Percentiles rank a stretch among this genome's conserved stretches.
phyloP scores from a whole-genome alignment of 2,329 filamentous ascomycete genomes.

The Alternaria ventricosa region DNA sequence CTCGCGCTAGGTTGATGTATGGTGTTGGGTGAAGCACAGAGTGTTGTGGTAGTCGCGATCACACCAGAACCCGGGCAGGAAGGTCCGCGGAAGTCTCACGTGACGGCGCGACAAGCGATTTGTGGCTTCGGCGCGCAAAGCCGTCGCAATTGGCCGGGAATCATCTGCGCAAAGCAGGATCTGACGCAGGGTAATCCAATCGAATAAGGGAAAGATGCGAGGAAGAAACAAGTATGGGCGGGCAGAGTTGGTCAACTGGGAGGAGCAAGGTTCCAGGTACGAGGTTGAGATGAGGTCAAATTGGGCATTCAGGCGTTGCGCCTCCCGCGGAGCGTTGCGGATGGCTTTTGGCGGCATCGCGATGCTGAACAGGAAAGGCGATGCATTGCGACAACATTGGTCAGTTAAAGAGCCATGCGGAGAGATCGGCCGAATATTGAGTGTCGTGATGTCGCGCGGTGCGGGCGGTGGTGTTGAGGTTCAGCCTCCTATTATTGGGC shows the following conservation, averaged over 20 bases:
- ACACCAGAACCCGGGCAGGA: neutral
- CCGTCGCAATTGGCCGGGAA: neutral
- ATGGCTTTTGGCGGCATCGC: neutral
- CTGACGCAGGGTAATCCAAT: neutral
- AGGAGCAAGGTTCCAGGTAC: neutral
- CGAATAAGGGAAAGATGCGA: neutral
- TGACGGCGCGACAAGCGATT: constrained; percentile 10
- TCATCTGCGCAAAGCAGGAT: neutral
- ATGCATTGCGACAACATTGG: neutral
- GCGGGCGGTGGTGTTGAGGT: constrained; percentile 16
- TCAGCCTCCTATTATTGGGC: constrained; percentile 34
- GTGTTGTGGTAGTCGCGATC: neutral
- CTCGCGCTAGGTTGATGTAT: neutral
- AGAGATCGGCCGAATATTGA: neutral
- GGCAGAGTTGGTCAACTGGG: neutral
- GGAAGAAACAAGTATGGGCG: neutral
- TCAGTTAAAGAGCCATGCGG: neutral
- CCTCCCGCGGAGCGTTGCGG: constrained; percentile 5
- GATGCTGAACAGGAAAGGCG: neutral
- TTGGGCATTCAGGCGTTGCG: neutral
- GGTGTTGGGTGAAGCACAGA: too few species aligned
- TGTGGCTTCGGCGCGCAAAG: constrained; percentile 7
- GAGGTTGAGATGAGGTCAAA: neutral
- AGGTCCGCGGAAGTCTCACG: constrained; percentile 1
- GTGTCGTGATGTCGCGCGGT: neutral